Percentiles rank a stretch among this genome's conserved stretches.
phyloP scores from a whole-genome alignment of 176 grass and related monocot genomes.

The Carex parvula region DNA sequence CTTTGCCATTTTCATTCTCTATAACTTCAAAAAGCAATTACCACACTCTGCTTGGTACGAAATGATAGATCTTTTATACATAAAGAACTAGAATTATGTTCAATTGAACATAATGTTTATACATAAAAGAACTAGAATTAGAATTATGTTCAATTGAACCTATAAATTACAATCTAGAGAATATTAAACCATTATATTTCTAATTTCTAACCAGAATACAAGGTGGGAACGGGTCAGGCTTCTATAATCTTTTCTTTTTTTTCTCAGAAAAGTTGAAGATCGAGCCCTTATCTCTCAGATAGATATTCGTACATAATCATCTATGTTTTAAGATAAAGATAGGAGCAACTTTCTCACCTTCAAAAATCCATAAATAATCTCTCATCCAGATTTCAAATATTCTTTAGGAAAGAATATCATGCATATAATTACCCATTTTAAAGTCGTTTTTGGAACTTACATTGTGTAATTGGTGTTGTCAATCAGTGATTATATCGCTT shows the following conservation, averaged over 20 bases:
- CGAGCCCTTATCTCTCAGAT: too few relatives aligned
- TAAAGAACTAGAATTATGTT: too few relatives aligned
- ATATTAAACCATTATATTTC: neutral
- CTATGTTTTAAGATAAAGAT: too few relatives aligned
- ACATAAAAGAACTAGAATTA: too few relatives aligned
- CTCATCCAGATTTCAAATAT: too few relatives aligned
- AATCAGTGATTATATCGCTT: neutral
- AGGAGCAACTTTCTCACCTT: too few relatives aligned
- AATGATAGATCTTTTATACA: neutral
- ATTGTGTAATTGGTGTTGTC: neutral
- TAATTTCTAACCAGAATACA: neutral
- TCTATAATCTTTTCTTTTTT: neutral
- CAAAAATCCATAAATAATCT: too few relatives aligned
- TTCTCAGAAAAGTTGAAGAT: too few relatives aligned
- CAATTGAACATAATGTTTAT: too few relatives aligned
- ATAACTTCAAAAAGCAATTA: too few relatives aligned
- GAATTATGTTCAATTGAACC: neutral
- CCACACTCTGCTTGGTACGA: neutral
- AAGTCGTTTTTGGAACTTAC: neutral
- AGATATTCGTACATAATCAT: too few relatives aligned
- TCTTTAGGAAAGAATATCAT: neutral
- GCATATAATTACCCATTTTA: neutral
- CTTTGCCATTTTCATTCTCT: neutral
- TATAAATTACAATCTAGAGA: neutral
- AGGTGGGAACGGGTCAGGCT: neutral